These are phyloP conservation scores for Yarrowia sp. DNA, from an alignment of 805 yeast genomes.

Conservation along the genomic window DNA sequence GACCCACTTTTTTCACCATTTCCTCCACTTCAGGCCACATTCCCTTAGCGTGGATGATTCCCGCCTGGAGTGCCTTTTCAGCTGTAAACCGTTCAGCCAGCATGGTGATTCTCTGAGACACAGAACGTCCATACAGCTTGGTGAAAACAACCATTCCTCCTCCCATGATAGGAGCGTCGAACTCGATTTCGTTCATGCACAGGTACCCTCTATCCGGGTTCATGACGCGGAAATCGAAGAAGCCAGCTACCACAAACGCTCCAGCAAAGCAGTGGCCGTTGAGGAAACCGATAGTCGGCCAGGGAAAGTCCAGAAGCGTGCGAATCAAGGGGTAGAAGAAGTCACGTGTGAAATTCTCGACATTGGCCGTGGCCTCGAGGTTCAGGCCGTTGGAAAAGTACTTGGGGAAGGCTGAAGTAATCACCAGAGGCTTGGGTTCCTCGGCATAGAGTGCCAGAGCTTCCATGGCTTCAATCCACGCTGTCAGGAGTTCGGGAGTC, in stretches of 20 bases:
- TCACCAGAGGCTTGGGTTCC: slow-evolving; percentile 49
- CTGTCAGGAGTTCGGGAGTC: slow-evolving; percentile 48
- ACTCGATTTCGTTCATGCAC: slow-evolving; percentile 53
- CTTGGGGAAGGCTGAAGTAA: slow-evolving; percentile 50
- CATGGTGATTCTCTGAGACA: slow-evolving; percentile 47
- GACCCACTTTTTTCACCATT: slow-evolving; percentile 43
- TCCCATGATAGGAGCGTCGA: slow-evolving; percentile 51
- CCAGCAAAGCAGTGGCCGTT: slow-evolving; percentile 55
- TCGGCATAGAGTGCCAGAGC: slow-evolving; percentile 45
- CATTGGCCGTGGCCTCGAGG: slow-evolving; percentile 48
- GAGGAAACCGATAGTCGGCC: slow-evolving; percentile 52
- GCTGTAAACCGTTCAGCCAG: slow-evolving; percentile 51
- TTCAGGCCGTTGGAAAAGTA: slow-evolving; percentile 53
- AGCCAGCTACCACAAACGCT: slow-evolving; percentile 51
- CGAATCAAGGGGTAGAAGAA: slow-evolving; percentile 49
- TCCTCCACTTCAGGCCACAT: slow-evolving; percentile 49
- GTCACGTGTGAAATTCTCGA: slow-evolving; percentile 49
- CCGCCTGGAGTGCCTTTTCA: slow-evolving; percentile 45
- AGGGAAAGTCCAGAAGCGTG: slow-evolving; percentile 51
- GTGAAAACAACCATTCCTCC: slow-evolving; percentile 52
- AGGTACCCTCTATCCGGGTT: slow-evolving; percentile 51
- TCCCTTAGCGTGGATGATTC: slow-evolving; percentile 50
- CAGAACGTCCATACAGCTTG: slow-evolving; percentile 46
- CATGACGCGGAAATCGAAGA: slow-evolving; percentile 53
- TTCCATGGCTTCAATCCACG: slow-evolving; percentile 49